A percentile compares a stretch with the other conserved stretches of the same genome.
Conservation (phyloP, 78 protist genomes). For the Speleostelium caveatum region DNA sequence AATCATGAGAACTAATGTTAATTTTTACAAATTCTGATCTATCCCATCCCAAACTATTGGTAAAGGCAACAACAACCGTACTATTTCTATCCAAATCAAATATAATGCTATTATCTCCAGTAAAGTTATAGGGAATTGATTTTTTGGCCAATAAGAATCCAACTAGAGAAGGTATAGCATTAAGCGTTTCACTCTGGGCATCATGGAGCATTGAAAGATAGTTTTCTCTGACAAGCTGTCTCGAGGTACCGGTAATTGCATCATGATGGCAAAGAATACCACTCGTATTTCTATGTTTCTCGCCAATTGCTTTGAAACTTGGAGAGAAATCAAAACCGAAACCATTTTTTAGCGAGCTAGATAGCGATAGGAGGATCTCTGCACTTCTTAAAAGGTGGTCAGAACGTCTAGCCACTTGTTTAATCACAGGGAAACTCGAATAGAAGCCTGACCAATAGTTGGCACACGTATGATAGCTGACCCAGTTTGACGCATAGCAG, state of each 20-base stretch:
- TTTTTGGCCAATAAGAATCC: slow-evolving; percentile 22
- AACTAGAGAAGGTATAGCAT: slow-evolving; percentile 13
- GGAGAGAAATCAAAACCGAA: not conserved
- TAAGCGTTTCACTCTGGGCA: slow-evolving; percentile 10
- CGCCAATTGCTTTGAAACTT: not conserved
- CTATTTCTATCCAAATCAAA: not conserved
- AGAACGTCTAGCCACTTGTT: slow-evolving; percentile 20
- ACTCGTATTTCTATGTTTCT: slow-evolving; percentile 48
- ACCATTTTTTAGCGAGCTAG: not conserved
- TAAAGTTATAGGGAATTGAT: not conserved
- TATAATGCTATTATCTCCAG: not conserved
- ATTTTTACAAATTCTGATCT: slow-evolving; percentile 18
- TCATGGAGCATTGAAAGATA: slow-evolving; percentile 31
- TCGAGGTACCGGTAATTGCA: slow-evolving; percentile 61
- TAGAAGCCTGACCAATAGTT: slow-evolving; percentile 66
- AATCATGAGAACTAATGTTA: not conserved
- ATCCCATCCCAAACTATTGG: slow-evolving; percentile 63
- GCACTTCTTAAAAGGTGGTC: slow-evolving; percentile 16
- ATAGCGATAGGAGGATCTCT: slow-evolving; percentile 12
- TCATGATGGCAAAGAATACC: slow-evolving; percentile 65
- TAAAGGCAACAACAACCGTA: slow-evolving; percentile 5
- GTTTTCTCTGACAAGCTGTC: slow-evolving; percentile 12
- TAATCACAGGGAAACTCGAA: slow-evolving; percentile 18
- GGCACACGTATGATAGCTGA: slow-evolving; percentile 23
- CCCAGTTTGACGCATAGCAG: slow-evolving; percentile 20